Percentiles rank a stretch among this genome's conserved stretches.
These are phyloP conservation scores for Deakozyma indianensis DNA, from an alignment of 805 yeast species.

Conservation along the genomic window DNA sequence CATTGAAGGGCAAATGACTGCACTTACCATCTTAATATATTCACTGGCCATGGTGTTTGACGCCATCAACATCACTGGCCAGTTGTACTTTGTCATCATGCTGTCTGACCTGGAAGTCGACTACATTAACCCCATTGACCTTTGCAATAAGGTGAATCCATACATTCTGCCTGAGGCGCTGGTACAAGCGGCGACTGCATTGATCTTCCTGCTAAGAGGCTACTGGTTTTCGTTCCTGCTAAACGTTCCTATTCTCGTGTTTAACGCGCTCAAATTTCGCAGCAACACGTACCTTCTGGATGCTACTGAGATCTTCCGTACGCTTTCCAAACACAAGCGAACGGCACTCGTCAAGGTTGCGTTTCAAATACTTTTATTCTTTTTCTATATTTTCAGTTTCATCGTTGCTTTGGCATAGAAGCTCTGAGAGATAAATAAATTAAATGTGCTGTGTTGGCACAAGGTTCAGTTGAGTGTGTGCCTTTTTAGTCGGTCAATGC, in stretches of 20 bases:
- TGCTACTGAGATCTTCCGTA: conserved; percentile 95
- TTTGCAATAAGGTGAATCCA: conserved; percentile 56
- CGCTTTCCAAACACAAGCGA: conserved; percentile 81
- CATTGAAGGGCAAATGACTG: not conserved
- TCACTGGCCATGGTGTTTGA: not conserved
- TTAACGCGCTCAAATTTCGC: conserved; percentile 65
- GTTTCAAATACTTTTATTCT: conserved; percentile 81
- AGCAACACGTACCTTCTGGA: conserved; percentile 77
- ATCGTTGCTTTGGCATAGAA: conserved; percentile 77
- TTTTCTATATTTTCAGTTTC: conserved; percentile 92
- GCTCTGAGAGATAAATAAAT: conserved; percentile 20
- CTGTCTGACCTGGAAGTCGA: conserved; percentile 42
- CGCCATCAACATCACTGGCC: conserved; percentile 3
- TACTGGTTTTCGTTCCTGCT: conserved; percentile 83
- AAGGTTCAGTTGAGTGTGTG: conserved; percentile 1
- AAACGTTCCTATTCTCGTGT: conserved; percentile 73
- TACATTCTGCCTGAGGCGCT: conserved; percentile 84
- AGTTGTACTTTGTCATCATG: conserved; percentile 14
- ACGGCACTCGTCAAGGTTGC: conserved; percentile 85
- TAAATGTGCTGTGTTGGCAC: not conserved
- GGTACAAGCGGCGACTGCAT: conserved; percentile 50
- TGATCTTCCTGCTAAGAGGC: conserved; percentile 67
- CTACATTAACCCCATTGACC: conserved; percentile 92
- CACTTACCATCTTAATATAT: not conserved
- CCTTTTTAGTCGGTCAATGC: conserved; percentile 5